These are phyloP conservation scores for Gardenia jasminoides DNA, from an alignment of 257 asterid species.

Conservation along the genomic window DNA sequence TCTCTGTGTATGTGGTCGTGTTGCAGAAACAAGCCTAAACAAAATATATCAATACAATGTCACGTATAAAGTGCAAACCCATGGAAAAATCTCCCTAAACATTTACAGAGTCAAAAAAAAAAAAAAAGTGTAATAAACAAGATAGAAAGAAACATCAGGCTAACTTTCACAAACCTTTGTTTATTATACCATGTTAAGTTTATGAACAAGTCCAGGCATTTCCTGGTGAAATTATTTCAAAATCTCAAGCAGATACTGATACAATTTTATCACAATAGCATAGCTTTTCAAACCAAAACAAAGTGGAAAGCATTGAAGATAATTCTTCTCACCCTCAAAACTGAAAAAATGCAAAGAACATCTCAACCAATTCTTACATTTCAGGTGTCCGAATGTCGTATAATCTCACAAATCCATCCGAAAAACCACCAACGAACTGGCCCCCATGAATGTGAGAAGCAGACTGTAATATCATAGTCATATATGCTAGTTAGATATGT, in stretches of 20 bases:
- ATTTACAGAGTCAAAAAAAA: too few relatives aligned
- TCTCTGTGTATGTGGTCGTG: slow-evolving; percentile 68
- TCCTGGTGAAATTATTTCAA: not conserved
- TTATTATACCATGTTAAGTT: not conserved
- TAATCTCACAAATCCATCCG: slow-evolving; percentile 76
- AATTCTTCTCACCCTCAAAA: not conserved
- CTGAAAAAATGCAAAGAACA: not conserved
- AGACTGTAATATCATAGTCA: slow-evolving; percentile 44
- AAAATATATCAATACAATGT: not conserved
- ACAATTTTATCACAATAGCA: not conserved
- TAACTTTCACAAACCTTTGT: not conserved
- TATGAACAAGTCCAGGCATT: not conserved
- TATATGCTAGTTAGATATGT: not conserved
- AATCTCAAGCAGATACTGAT: not conserved
- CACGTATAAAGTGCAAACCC: not conserved
- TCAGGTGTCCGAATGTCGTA: slow-evolving; percentile 81
- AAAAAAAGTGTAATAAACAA: not conserved
- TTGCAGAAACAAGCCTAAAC: slow-evolving; percentile 62
- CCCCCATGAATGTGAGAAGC: slow-evolving; percentile 92
- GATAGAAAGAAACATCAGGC: not conserved
- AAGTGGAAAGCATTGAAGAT: not conserved
- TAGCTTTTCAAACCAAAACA: not conserved
- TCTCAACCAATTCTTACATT: slow-evolving; percentile 48
- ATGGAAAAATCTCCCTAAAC: not conserved
- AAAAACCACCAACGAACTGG: slow-evolving; percentile 89